phyloP scores from a whole-genome alignment of 1,139 yeast genomes.

The Geotrichum macrosporum region DNA sequence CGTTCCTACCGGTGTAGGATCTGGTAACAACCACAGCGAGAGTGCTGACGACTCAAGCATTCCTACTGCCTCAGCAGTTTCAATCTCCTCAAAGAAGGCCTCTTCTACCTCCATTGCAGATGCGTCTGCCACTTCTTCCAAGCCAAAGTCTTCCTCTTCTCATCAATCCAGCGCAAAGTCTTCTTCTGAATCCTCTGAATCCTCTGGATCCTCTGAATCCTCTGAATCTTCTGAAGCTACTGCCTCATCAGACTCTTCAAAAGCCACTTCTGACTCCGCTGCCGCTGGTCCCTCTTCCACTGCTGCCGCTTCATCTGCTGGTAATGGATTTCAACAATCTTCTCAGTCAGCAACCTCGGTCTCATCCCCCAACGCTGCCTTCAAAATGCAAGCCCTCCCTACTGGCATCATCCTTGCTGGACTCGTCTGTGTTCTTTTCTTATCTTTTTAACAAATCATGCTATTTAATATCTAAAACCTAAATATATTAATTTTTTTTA shows the following conservation, averaged over 20 bases:
- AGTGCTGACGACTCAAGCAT: conserved; percentile 17
- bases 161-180: conserved; percentile 23
- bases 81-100: conserved; percentile 23
- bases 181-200: conserved; percentile 20
- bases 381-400: conserved; percentile 12
- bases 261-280: conserved; percentile 13
- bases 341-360: conserved; percentile 9
- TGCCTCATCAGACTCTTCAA: conserved; percentile 14
- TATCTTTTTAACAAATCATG: too few relatives aligned
- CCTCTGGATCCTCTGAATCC: conserved; percentile 21
- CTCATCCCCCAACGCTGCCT: conserved; percentile 11
- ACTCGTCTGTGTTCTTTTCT: neutral
- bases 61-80: conserved; percentile 27
- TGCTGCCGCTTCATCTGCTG: neutral
- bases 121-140: conserved; percentile 16
- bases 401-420: conserved; percentile 8
- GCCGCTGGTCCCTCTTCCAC: conserved; percentile 9
- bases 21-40: conserved; percentile 23
- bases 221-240: conserved; percentile 19
- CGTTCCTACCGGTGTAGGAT: conserved; percentile 25
- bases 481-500: too few relatives aligned
- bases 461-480: too few relatives aligned
- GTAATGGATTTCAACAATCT: conserved; percentile 31
- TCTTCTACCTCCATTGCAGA: conserved; percentile 17
- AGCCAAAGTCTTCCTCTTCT: conserved; percentile 10